Evolutionary conservation across 306 rosid species (phyloP).

Genomic region (Argentina anserina): DNA sequence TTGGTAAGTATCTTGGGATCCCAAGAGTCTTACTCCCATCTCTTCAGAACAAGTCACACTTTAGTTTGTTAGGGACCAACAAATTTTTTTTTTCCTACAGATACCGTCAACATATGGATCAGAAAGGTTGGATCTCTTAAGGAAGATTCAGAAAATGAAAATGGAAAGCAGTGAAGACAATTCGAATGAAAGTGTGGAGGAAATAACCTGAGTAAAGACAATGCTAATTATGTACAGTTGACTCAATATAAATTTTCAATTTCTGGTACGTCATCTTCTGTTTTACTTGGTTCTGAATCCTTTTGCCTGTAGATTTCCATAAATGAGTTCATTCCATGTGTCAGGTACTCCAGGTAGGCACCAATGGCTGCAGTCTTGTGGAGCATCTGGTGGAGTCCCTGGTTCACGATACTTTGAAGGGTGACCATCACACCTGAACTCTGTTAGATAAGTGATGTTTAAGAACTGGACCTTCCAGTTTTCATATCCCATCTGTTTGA

Average conservation of each 20-base stretch:
- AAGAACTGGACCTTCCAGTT: conserved; percentile 54
- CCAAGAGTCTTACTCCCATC: conserved; percentile 11
- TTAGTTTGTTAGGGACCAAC: not conserved
- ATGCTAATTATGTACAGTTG: conserved; percentile 45
- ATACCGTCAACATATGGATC: conserved; percentile 91
- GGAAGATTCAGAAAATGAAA: conserved; percentile 92
- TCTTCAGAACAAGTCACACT: not conserved
- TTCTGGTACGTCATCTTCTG: conserved; percentile 22
- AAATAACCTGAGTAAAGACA: conserved; percentile 43
- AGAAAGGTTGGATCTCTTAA: conserved; percentile 92
- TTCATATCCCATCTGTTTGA: conserved; percentile 57
- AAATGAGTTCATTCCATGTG: conserved; percentile 87
- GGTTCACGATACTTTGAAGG: conserved; percentile 86
- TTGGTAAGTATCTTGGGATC: conserved; percentile 47
- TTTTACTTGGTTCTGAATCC: conserved; percentile 42
- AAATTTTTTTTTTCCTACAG: conserved; percentile 39
- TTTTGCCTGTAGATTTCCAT: conserved; percentile 57
- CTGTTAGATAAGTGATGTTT: conserved; percentile 87
- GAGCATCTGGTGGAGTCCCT: conserved; percentile 64
- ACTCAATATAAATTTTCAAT: conserved; percentile 27
- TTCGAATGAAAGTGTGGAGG: conserved; percentile 50
- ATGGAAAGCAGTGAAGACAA: conserved; percentile 49
- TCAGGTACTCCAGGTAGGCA: conserved; percentile 97
- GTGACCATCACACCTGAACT: conserved; percentile 79
- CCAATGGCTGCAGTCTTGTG: conserved; percentile 99